phyloP scores from a whole-genome alignment of 345 rosid genomes.

The Populus deltoides region DNA sequence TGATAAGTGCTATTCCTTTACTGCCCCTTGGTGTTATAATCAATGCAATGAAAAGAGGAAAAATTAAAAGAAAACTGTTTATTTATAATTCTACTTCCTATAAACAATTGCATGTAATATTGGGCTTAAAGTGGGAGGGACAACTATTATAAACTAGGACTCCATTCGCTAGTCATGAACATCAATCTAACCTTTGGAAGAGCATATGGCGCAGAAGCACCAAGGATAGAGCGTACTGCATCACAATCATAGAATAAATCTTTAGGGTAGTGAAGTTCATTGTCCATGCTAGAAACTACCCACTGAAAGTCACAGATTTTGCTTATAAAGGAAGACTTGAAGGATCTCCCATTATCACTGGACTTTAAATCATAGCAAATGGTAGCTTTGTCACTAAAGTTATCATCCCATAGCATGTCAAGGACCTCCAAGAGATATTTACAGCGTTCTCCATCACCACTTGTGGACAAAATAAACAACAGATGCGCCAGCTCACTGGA shows the following conservation, averaged over 20 bases:
- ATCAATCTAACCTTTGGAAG: constrained; percentile 77
- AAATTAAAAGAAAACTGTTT: neutral
- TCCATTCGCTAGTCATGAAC: neutral
- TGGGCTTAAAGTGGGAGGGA: neutral
- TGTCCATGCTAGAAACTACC: constrained; percentile 73
- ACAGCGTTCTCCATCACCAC: constrained; percentile 47
- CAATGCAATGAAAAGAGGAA: neutral
- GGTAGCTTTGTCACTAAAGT: constrained; percentile 52
- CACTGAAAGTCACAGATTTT: constrained; percentile 55
- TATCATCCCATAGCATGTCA: constrained; percentile 72
- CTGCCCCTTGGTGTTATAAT: too few relatives aligned
- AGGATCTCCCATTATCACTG: constrained; percentile 35
- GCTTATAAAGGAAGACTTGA: constrained; percentile 68
- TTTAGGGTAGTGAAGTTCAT: constrained; percentile 62
- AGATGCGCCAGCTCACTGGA: constrained; percentile 63
- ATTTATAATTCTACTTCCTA: neutral
- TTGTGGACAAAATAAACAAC: constrained; percentile 42
- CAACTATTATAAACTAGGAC: neutral
- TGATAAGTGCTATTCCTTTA: too few relatives aligned
- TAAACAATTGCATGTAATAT: neutral
- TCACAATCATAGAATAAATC: constrained; percentile 79
- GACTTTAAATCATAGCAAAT: constrained; percentile 33
- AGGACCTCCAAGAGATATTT: constrained; percentile 67
- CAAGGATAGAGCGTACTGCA: constrained; percentile 67
- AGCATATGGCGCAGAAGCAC: constrained; percentile 73